A percentile compares a stretch with the other conserved stretches of the same genome.
These are phyloP conservation scores for Podaxis rugospora DNA, from an alignment of 768 basidiomycete genomes.

Conservation along the genomic window DNA sequence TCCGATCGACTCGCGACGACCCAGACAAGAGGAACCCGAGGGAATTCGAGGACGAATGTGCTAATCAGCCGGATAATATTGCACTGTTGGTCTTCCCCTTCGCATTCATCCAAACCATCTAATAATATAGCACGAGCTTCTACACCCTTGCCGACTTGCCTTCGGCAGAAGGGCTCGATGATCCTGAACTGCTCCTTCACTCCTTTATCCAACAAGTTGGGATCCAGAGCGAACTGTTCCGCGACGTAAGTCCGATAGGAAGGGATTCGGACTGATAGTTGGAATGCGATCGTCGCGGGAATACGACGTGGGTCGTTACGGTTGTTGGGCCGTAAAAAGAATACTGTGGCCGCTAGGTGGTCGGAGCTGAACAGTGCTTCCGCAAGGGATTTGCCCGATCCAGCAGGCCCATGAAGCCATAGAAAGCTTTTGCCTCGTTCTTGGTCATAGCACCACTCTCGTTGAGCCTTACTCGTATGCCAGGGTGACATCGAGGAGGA, in stretches of 20 bases:
- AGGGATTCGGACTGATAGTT: not conserved
- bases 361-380: not conserved
- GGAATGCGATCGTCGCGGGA: constrained; percentile 1
- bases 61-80: not conserved
- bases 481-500: not conserved
- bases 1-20: not conserved
- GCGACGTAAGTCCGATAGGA: not conserved
- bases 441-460: not conserved
- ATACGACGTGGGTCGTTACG: not conserved
- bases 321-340: not conserved
- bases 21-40: not conserved
- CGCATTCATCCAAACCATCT: constrained; percentile 1
- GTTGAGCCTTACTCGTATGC: not conserved
- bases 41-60: not conserved
- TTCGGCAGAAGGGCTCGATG: not conserved
- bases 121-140: not conserved
- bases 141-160: not conserved
- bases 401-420: constrained; percentile 9
- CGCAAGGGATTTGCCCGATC: constrained; percentile 9
- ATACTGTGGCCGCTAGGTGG: constrained; percentile 1
- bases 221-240: not conserved
- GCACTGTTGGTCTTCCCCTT: not conserved
- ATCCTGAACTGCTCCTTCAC: not conserved
- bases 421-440: not conserved
- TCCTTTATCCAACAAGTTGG: not conserved